phyloP scores from a whole-genome alignment of 2,329 filamentous ascomycete genomes.

The Verticillium nonalfalfae region DNA sequence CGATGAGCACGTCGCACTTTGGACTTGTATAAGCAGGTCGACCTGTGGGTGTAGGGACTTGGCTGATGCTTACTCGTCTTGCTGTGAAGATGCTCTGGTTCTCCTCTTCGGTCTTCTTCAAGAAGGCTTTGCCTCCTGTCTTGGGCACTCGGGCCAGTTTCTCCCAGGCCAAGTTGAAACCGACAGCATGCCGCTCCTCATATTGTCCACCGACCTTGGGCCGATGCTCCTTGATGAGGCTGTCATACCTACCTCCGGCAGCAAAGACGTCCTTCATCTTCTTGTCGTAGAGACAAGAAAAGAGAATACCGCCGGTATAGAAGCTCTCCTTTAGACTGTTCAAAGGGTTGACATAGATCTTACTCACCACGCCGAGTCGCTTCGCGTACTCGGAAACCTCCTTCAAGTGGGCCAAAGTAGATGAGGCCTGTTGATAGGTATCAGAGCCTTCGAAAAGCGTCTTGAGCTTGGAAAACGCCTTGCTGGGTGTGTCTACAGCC shows the following conservation, averaged over 20 bases:
- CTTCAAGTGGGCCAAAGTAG: conserved; percentile 73
- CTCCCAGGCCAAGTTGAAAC: conserved; percentile 88
- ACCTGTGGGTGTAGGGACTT: not conserved
- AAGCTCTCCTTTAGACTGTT: conserved; percentile 89
- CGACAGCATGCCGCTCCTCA: conserved; percentile 74
- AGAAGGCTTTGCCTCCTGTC: conserved; percentile 46
- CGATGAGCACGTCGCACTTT: conserved; percentile 82
- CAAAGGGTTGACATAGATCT: conserved; percentile 78
- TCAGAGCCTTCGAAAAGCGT: conserved; percentile 56
- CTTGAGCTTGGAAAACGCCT: conserved; percentile 54
- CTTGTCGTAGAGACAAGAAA: conserved; percentile 83
- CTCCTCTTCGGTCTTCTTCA: conserved; percentile 68
- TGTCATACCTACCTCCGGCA: conserved; percentile 89
- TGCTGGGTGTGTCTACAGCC: conserved; percentile 42
- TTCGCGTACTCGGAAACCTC: conserved; percentile 73
- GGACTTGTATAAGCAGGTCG: conserved; percentile 1
- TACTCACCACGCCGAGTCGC: conserved; percentile 66
- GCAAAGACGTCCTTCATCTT: conserved; percentile 84
- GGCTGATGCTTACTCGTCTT: conserved; percentile 47
- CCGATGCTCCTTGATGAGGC: conserved; percentile 76
- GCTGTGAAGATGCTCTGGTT: conserved; percentile 51
- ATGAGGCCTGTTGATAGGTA: conserved; percentile 66
- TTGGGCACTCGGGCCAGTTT: conserved; percentile 63
- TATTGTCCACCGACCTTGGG: conserved; percentile 59
- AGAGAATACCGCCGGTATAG: conserved; percentile 78